Conservation (phyloP, 202 grass and related monocot species). For the Carex arenaria region DNA sequence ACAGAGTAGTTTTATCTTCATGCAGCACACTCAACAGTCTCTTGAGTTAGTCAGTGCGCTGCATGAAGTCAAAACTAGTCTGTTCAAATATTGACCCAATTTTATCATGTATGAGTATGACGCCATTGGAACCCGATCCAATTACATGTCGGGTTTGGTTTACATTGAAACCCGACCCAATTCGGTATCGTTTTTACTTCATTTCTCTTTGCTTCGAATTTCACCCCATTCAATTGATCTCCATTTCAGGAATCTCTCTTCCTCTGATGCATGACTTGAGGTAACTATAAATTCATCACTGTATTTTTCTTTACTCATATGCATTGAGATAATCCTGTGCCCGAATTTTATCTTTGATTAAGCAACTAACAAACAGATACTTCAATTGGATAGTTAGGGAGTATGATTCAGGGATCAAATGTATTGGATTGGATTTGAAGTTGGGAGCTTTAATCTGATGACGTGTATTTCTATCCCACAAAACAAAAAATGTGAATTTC, state of each 20-base stretch:
- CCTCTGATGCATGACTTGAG: conserved; percentile 14
- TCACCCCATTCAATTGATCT: conserved; percentile 1
- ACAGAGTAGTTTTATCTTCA: too few relatives aligned
- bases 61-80: too few relatives aligned
- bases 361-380: background rate
- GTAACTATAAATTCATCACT: conserved; percentile 18
- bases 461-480: background rate
- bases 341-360: background rate
- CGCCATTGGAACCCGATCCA: background rate
- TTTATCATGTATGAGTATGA: background rate
- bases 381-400: background rate
- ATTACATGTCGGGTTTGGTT: background rate
- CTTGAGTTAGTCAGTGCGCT: too few relatives aligned
- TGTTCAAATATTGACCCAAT: too few relatives aligned
- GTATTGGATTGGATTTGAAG: conserved; percentile 5
- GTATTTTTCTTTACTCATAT: background rate
- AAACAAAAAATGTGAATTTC: background rate
- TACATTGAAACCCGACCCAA: background rate
- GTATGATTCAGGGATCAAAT: conserved; percentile 13
- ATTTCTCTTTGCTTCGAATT: conserved; percentile 21
- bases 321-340: background rate
- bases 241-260: conserved; percentile 9
- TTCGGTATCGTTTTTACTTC: conserved; percentile 12
- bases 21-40: too few relatives aligned
- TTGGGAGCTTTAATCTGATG: conserved; percentile 14